Base-by-base conservation (phyloP, 176 grass and related monocot species). In the Tuctoria greenei region DNA sequence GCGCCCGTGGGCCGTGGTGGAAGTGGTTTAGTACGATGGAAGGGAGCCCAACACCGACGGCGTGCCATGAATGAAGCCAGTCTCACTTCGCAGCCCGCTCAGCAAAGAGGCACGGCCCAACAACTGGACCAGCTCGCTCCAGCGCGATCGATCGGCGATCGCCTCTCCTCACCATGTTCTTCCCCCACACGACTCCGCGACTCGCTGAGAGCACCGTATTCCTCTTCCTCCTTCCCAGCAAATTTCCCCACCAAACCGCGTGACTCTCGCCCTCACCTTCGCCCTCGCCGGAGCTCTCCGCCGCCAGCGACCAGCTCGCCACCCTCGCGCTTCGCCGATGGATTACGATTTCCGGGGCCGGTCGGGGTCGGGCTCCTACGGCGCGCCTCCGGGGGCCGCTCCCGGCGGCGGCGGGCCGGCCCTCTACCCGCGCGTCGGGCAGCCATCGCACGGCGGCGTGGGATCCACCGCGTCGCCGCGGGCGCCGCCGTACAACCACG, bases 331-430 rank as follows among this genome's bases (percentile, higher is more conserved):
- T 23, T 10, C n/a, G n/a, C 16, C 28, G 44, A 90, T 90, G 88
- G 88, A 90, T 0, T 90, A 90, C 88, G 83, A 90, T n/a, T 90
- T 65, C 79, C 79, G 79, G 39, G 70, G 75, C 47, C 46, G 83
- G 5, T 35, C 73, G 23, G 83, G 82, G 16, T 85, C 67, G 27
- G 82, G 79, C 20, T 72, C 69, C 36, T 86, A 90, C 75, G 78
- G 67, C 26, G 37, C 63, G 28, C 60, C 60, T 10, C 74, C 59
- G 28, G 74, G 58, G 11, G 14, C 38, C 21, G 66, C 47, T n/a
- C 38, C 23, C 21, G 69, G 41, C 37, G 79, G 67, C 34, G 73
- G 66, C 35, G 85, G 71, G 71, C 47, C 74, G 45, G 57, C 73
- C 20, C 74, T 85, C 54, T 86, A 79, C 79, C 83, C 79, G 26